These are phyloP conservation scores for Chrysanthemum seticuspe DNA, from an alignment of 129 eudicot species.

Conservation along the genomic window DNA sequence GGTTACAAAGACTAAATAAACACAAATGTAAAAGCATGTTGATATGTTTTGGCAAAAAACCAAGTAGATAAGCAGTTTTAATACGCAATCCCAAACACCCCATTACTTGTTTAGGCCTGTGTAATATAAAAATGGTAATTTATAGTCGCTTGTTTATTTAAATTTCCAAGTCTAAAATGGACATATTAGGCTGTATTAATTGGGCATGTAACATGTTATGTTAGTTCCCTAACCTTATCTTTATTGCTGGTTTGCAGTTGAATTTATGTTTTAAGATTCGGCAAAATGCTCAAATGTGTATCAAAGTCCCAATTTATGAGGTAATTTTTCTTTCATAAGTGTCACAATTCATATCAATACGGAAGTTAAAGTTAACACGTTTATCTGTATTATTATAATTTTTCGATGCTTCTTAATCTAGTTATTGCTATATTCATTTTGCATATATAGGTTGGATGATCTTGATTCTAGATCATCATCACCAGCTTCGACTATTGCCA, in stretches of 20 bases:
- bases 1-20: no score
- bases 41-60: no score
- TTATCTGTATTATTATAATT: constrained; percentile 2
- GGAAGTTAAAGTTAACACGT: background rate
- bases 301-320: constrained; percentile 29
- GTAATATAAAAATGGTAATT: no score
- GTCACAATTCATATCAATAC: background rate
- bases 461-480: constrained; percentile 60
- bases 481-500: constrained; percentile 44
- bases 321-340: constrained; percentile 1
- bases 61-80: no score
- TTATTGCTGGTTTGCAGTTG: constrained; percentile 26
- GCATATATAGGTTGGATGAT: constrained; percentile 63
- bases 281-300: constrained; percentile 25
- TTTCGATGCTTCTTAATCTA: background rate
- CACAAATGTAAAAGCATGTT: no score
- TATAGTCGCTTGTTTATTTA: no score
- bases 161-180: no score
- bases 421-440: background rate
- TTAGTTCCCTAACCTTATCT: constrained; percentile 1
- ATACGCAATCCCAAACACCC: no score
- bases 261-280: constrained; percentile 2
- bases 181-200: no score
- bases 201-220: background rate
- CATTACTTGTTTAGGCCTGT: no score